Conservation (phyloP, 2,329 filamentous ascomycete species). For the Mycocentrospora acerina region DNA sequence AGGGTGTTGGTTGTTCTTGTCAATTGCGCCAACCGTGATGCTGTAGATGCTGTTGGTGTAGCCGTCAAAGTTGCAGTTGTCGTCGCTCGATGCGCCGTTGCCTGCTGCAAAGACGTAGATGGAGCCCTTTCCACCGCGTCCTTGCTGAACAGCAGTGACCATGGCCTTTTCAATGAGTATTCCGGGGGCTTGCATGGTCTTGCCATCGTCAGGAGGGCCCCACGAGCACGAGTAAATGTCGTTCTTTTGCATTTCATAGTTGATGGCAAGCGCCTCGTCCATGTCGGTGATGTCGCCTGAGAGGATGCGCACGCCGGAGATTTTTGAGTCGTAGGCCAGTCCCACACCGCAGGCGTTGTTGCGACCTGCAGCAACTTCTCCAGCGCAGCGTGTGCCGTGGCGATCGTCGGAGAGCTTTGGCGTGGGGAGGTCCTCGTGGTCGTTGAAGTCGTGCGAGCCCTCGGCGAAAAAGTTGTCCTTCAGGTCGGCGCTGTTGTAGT, state of each 20-base stretch:
- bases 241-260: slow-evolving; percentile 87
- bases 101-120: slow-evolving; percentile 97
- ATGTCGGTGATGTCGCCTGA: slow-evolving; percentile 87
- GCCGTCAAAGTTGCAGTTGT: slow-evolving; percentile 99
- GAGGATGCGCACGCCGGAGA: slow-evolving; percentile 89
- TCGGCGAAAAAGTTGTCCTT: slow-evolving; percentile 91
- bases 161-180: slow-evolving; percentile 87
- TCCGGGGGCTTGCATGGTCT: slow-evolving; percentile 90
- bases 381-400: slow-evolving; percentile 92
- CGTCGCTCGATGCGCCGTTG: slow-evolving; percentile 81
- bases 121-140: slow-evolving; percentile 78
- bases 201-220: slow-evolving; percentile 92
- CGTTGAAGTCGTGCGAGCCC: slow-evolving; percentile 96
- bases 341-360: slow-evolving; percentile 96
- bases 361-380: slow-evolving; percentile 87
- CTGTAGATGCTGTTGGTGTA: slow-evolving; percentile 99
- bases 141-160: slow-evolving; percentile 87
- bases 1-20: slow-evolving; percentile 82
- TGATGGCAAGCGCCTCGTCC: slow-evolving; percentile 89
- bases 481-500: slow-evolving; percentile 92
- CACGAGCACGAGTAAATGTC: slow-evolving; percentile 99
- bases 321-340: slow-evolving; percentile 86
- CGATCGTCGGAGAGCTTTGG: slow-evolving; percentile 82
- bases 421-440: slow-evolving; percentile 73
- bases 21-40: slow-evolving; percentile 92